A percentile compares a stretch with the other conserved stretches of the same genome.
Conservation (phyloP, 768 basidiomycete species). For the Amanita subjunquillea region DNA sequence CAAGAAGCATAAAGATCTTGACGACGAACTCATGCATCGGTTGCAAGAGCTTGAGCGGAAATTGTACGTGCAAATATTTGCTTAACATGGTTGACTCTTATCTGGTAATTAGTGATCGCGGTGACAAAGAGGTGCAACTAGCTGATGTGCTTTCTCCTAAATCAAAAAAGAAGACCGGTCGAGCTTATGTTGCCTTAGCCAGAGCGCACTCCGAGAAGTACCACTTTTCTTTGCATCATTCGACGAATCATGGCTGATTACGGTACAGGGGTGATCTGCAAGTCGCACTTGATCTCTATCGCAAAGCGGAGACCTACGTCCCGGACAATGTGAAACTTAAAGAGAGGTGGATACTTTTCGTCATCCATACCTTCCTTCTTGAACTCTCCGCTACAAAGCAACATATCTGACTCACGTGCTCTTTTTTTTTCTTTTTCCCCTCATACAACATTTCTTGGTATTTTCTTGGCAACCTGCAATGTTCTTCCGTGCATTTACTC, state of each 20-base stretch:
- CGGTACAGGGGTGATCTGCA: constrained; percentile 61
- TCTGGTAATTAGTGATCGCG: constrained; percentile 37
- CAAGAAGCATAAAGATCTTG: constrained; percentile 57
- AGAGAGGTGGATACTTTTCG: constrained; percentile 79
- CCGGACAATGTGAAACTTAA: constrained; percentile 80
- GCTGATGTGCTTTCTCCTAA: constrained; percentile 59
- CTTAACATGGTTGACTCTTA: background rate
- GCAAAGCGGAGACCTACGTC: constrained; percentile 72
- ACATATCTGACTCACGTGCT: constrained; percentile 32
- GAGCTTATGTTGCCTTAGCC: constrained; percentile 78
- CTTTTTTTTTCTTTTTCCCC: constrained; percentile 19
- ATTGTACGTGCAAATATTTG: constrained; percentile 38
- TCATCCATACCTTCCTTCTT: constrained; percentile 55
- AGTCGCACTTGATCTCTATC: constrained; percentile 71
- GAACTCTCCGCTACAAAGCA: constrained; percentile 31
- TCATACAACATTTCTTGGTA: constrained; percentile 15
- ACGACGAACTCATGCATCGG: constrained; percentile 53
- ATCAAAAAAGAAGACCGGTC: constrained; percentile 73
- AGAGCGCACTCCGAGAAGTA: constrained; percentile 76
- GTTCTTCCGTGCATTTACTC: background rate
- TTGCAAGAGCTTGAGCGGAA: constrained; percentile 64
- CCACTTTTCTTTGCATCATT: constrained; percentile 12
- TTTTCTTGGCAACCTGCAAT: background rate
- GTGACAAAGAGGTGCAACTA: constrained; percentile 48
- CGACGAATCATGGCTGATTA: background rate